phyloP scores from a whole-genome alignment of 129 eudicot genomes.

The Scalesia atractyloides region DNA sequence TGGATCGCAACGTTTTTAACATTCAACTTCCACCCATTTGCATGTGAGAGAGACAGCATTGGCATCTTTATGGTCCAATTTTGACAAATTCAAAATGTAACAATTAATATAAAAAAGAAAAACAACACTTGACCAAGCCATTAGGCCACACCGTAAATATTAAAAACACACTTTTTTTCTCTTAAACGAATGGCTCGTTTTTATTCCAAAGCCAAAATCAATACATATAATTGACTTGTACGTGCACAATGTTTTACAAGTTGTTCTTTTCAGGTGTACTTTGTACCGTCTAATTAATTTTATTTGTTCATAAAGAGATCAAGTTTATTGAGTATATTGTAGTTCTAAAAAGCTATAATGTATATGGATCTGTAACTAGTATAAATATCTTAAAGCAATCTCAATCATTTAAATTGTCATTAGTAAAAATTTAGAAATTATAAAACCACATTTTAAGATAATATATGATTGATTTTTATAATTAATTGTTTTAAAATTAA shows the following conservation, averaged over 20 bases:
- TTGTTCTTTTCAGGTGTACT: background rate
- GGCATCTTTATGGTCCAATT: constrained; percentile 38
- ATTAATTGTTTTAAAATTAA: too few relatives aligned
- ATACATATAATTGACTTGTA: background rate
- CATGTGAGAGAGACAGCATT: constrained; percentile 30
- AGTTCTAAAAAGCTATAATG: too few relatives aligned
- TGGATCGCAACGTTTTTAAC: constrained; percentile 35
- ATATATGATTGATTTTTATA: too few relatives aligned
- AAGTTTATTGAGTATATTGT: too few relatives aligned
- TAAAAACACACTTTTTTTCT: background rate
- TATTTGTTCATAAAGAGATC: background rate
- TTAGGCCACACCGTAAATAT: background rate
- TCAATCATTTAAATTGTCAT: too few relatives aligned
- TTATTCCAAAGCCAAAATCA: background rate
- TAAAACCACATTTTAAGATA: too few relatives aligned
- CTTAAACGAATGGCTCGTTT: background rate
- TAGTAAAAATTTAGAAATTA: too few relatives aligned
- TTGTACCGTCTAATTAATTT: background rate
- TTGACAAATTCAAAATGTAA: constrained; percentile 32
- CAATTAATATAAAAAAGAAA: constrained; percentile 13
- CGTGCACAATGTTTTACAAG: background rate
- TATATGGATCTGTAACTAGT: too few relatives aligned
- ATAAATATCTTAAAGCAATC: too few relatives aligned
- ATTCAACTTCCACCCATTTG: constrained; percentile 42
- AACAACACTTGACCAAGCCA: background rate